phyloP scores from a whole-genome alignment of 2,329 filamentous ascomycete genomes.

The Aspergillus jensenii region DNA sequence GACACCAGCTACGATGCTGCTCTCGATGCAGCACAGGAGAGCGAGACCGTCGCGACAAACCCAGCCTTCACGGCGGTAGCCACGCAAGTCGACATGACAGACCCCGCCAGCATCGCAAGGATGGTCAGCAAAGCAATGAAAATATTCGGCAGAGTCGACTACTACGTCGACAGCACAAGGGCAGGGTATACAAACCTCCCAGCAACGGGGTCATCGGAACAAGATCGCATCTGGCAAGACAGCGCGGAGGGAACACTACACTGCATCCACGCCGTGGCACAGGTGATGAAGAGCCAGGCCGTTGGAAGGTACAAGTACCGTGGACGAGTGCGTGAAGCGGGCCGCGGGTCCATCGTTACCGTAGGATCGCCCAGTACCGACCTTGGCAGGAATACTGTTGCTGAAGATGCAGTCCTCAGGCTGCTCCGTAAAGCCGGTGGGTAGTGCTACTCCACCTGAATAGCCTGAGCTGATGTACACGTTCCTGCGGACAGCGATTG shows the following conservation, averaged over 20 bases:
- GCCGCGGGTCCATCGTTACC: constrained; percentile 39
- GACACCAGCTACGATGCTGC: constrained; percentile 22
- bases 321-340: constrained; percentile 16
- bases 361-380: constrained; percentile 31
- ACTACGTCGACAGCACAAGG: constrained; percentile 24
- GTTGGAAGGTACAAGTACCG: constrained; percentile 39
- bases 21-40: constrained; percentile 21
- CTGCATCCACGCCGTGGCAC: constrained; percentile 34
- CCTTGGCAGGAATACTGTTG: constrained; percentile 28
- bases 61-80: constrained; percentile 22
- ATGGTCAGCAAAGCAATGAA: constrained; percentile 22
- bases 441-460: constrained; percentile 10
- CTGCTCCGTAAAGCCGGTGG: constrained; percentile 41
- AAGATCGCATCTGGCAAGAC: constrained; percentile 34
- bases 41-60: constrained; percentile 24
- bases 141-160: constrained; percentile 27
- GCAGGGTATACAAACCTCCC: neutral
- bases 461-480: neutral
- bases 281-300: constrained; percentile 16
- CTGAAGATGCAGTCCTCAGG: constrained; percentile 46
- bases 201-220: constrained; percentile 1
- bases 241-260: constrained; percentile 42
- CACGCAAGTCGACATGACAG: constrained; percentile 26
- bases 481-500: constrained; percentile 19
- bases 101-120: constrained; percentile 18